Evolutionary conservation across 306 rosid species (phyloP), one percentile per base, ranked within the genome.

Genomic region (Leucaena leucocephala): DNA sequence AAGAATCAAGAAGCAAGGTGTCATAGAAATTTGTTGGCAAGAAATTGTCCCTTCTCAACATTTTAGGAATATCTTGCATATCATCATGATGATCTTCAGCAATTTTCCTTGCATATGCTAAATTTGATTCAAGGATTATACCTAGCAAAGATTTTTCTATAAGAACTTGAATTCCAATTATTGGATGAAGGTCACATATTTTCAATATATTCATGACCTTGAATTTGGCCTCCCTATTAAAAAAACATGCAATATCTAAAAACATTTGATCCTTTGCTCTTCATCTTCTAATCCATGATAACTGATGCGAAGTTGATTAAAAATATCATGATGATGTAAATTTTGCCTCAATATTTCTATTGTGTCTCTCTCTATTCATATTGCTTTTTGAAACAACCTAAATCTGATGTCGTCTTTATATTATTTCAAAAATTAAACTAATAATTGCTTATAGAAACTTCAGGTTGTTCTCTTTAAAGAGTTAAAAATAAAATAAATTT

Each of bases 251-350:
- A n/a, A 54, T 54, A 54, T 54, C 61, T 54, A 54, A n/a, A 54
- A 54, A 54, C 3, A 54, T 54, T 6, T 6, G n/a, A n/a, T 54
- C 10, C 27, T 54, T 10, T n/a, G n/a, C 11, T n/a, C 61, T 54
- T 54, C 61, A 54, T 54, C 61, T 54, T 54, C 61, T n/a, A 54
- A 54, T 54, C 61, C 61, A 54, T 54, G 27, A 19, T 54, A 54
- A 54, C 61, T 54, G 27, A 54, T 54, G 27, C 27, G 33, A n/a
- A 54, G 61, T 2, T 54, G 61, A 7, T n/a, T 54, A 17, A 54
- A 6, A 54, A 54, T 54, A 17, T 17, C 27, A 6, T 54, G 22
- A 54, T 54, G 12, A n/a, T n/a, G n/a, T 19, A 54, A 54, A 54
- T 6, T 54, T 54, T 54, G 10, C 61, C 27, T 54, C 61, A 54